These are phyloP conservation scores for Monosporozyma siamensis DNA, from an alignment of 805 yeast species.

Conservation along the genomic window DNA sequence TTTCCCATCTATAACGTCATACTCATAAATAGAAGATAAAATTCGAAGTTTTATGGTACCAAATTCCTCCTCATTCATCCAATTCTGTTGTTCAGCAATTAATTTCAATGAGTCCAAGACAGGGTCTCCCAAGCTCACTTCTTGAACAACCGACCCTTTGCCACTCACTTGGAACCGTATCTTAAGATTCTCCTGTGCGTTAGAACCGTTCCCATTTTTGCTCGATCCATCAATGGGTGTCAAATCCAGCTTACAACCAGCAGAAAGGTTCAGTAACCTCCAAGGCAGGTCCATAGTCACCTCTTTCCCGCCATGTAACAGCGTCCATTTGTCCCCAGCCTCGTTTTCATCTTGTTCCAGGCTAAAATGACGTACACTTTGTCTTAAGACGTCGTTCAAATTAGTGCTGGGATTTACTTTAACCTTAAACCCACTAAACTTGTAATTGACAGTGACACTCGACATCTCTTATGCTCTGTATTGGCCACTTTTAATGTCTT, in stretches of 20 bases:
- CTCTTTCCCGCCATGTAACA: slow-evolving; percentile 26
- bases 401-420: slow-evolving; percentile 31
- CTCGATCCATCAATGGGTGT: slow-evolving; percentile 3
- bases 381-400: slow-evolving; percentile 31
- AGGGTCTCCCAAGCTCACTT: slow-evolving; percentile 15
- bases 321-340: slow-evolving; percentile 11
- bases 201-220: background rate
- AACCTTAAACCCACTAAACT: slow-evolving; percentile 28
- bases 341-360: slow-evolving; percentile 10
- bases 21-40: slow-evolving; percentile 13
- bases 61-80: too few relatives aligned
- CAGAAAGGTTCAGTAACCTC: slow-evolving; percentile 36
- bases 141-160: slow-evolving; percentile 17
- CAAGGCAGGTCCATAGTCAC: slow-evolving; percentile 36
- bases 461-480: slow-evolving; percentile 32
- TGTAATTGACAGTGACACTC: slow-evolving; percentile 30
- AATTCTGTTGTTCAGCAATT: slow-evolving; percentile 9
- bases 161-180: slow-evolving; percentile 27
- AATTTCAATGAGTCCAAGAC: slow-evolving; percentile 9
- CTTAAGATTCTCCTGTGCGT: slow-evolving; percentile 13
- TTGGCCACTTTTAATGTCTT: too few relatives aligned
- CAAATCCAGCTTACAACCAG: slow-evolving; percentile 36
- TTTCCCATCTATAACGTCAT: slow-evolving; percentile 8
- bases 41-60: slow-evolving; percentile 19
- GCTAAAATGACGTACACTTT: slow-evolving; percentile 33